phyloP scores from a whole-genome alignment of 2,329 filamentous ascomycete species.

The Emergomyces africanus region DNA sequence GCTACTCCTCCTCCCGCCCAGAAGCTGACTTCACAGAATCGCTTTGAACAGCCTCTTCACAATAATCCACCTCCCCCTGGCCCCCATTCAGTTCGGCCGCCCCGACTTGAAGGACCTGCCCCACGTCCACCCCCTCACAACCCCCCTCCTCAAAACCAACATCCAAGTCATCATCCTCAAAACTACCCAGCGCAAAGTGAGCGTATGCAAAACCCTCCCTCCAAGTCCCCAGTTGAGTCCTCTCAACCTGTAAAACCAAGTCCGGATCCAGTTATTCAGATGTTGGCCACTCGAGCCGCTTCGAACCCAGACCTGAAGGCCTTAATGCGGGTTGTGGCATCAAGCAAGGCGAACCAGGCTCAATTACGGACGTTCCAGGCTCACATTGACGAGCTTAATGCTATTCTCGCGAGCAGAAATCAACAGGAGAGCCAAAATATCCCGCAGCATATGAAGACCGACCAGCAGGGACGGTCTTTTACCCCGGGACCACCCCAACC shows the following conservation, averaged over 20 bases:
- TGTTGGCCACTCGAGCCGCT: constrained; percentile 39
- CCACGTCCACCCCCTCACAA: neutral
- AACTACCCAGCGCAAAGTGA: constrained; percentile 5
- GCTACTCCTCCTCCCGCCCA: neutral
- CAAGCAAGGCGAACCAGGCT: constrained; percentile 36
- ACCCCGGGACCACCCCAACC: neutral
- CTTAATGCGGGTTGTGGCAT: constrained; percentile 39
- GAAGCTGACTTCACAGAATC: neutral
- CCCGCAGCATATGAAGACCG: constrained; percentile 8
- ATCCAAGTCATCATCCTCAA: constrained; percentile 2
- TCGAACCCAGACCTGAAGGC: constrained; percentile 37
- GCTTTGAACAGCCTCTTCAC: neutral
- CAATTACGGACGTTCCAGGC: constrained; percentile 38
- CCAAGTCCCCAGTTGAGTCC: constrained; percentile 12
- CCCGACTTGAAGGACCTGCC: constrained; percentile 1
- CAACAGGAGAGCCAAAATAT: constrained; percentile 24
- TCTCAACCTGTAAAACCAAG: constrained; percentile 29
- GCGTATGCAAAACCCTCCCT: constrained; percentile 6
- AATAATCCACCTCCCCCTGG: neutral
- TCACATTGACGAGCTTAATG: constrained; percentile 40
- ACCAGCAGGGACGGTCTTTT: constrained; percentile 6
- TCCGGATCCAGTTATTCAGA: constrained; percentile 39
- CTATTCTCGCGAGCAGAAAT: constrained; percentile 34
- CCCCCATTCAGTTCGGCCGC: neutral
- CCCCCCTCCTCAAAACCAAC: constrained; percentile 1